Percentiles rank a stretch among this genome's conserved stretches.
Conservation (phyloP, 1,284 basidiomycete species). For the Austroboletus rostrupii region DNA sequence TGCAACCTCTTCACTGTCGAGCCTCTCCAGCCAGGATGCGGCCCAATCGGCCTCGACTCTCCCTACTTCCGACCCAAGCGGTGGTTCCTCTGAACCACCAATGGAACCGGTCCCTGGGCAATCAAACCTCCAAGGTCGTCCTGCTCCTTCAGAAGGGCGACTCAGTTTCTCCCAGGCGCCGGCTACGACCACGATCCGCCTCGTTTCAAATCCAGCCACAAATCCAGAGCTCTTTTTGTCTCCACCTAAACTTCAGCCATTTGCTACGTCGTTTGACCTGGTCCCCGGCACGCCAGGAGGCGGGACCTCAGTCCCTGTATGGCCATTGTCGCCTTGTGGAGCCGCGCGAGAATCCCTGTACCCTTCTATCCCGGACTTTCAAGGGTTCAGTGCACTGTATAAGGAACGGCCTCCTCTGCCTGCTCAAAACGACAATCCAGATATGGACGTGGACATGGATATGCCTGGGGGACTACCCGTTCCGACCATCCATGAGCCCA, state of each 20-base stretch:
- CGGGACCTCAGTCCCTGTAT: constrained; percentile 32
- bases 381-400: constrained; percentile 22
- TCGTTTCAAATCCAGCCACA: constrained; percentile 43
- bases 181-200: constrained; percentile 59
- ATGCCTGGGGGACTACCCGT: constrained; percentile 34
- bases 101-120: constrained; percentile 54
- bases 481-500: constrained; percentile 15
- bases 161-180: constrained; percentile 40
- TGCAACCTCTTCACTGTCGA: constrained; percentile 24
- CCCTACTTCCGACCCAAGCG: constrained; percentile 35
- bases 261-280: constrained; percentile 63
- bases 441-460: constrained; percentile 31
- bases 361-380: constrained; percentile 49
- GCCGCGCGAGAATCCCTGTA: constrained; percentile 38
- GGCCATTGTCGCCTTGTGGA: constrained; percentile 42
- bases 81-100: constrained; percentile 10
- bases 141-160: constrained; percentile 54
- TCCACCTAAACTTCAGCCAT: constrained; percentile 61
- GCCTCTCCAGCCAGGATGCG: constrained; percentile 17
- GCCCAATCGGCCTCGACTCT: constrained; percentile 47
- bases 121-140: constrained; percentile 49
- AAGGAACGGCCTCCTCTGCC: constrained; percentile 15
- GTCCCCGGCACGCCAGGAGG: constrained; percentile 51
- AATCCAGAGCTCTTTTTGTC: constrained; percentile 25
- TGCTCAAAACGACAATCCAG: constrained; percentile 20